Percentiles rank a stretch among this genome's conserved stretches.
These are phyloP conservation scores for Magnolia officinalis DNA, from an alignment of 164 flowering plant species.

Conservation along the genomic window DNA sequence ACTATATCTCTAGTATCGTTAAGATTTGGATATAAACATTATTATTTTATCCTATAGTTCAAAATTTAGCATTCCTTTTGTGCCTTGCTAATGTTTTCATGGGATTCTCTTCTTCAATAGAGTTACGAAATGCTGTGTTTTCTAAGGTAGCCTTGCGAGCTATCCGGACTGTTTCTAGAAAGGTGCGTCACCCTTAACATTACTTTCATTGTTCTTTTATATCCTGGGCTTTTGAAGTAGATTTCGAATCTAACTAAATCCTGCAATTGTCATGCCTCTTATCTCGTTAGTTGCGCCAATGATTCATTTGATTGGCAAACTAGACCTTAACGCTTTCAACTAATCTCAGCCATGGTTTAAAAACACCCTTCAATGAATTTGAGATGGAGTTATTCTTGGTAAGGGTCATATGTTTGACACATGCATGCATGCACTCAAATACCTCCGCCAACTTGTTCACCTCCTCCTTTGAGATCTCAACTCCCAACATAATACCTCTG, in stretches of 20 bases:
- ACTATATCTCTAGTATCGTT: no score
- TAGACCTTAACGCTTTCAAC: neutral
- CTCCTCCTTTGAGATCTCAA: no score
- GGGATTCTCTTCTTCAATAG: conserved; percentile 31
- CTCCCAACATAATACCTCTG: no score
- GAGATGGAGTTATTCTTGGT: no score
- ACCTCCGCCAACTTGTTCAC: no score
- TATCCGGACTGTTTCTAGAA: conserved; percentile 81
- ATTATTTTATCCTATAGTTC: neutral
- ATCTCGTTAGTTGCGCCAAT: neutral
- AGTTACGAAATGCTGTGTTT: conserved; percentile 93
- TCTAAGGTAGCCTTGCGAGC: conserved; percentile 94
- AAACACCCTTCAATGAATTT: no score
- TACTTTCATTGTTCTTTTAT: neutral
- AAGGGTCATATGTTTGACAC: no score
- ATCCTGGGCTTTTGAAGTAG: conserved; percentile 1
- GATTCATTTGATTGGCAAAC: neutral
- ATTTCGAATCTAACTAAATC: neutral
- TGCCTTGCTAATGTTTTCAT: conserved; percentile 5
- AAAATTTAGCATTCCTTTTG: neutral
- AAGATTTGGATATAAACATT: no score
- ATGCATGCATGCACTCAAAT: no score
- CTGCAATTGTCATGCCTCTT: neutral
- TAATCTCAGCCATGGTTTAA: neutral
- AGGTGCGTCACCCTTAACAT: conserved; percentile 33